Evolutionary conservation across 2,329 filamentous ascomycete genomes (phyloP).

Genomic region (Pestalotiopsis fici): DNA sequence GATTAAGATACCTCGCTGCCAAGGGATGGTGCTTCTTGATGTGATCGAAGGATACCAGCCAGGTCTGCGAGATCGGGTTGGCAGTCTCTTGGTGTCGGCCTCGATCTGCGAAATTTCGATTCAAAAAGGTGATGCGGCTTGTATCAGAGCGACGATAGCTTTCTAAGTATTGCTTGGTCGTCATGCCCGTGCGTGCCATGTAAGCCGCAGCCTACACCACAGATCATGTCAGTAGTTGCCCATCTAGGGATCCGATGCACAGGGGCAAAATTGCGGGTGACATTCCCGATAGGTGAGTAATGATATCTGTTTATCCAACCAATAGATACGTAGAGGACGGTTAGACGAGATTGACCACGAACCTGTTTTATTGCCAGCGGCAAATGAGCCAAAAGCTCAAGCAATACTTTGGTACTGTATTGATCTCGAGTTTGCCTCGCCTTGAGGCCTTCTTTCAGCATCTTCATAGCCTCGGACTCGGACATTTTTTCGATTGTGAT

Average conservation of each 20-base stretch:
- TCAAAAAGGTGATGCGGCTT: conserved; percentile 20
- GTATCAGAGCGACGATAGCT: conserved; percentile 17
- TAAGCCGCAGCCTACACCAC: conserved; percentile 31
- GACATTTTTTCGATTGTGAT: background rate
- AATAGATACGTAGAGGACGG: too few relatives aligned
- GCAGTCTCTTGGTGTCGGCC: conserved; percentile 18
- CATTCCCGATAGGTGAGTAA: too few relatives aligned
- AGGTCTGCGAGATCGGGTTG: conserved; percentile 31
- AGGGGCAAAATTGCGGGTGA: too few relatives aligned
- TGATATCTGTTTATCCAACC: too few relatives aligned
- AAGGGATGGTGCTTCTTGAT: conserved; percentile 22
- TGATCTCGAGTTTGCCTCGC: background rate
- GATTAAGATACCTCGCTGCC: conserved; percentile 26
- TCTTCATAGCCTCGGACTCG: background rate
- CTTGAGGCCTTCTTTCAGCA: background rate
- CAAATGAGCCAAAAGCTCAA: conserved; percentile 27
- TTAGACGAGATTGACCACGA: too few relatives aligned
- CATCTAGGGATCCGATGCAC: too few relatives aligned
- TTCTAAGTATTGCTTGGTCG: conserved; percentile 21
- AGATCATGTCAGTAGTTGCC: too few relatives aligned
- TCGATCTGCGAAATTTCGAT: conserved; percentile 27
- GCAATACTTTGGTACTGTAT: conserved; percentile 16
- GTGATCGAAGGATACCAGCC: conserved; percentile 32
- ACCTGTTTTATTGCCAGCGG: conserved; percentile 30
- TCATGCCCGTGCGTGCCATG: conserved; percentile 27